Conservation (phyloP, 805 yeast genomes). For the Lipomyces oligophaga region DNA sequence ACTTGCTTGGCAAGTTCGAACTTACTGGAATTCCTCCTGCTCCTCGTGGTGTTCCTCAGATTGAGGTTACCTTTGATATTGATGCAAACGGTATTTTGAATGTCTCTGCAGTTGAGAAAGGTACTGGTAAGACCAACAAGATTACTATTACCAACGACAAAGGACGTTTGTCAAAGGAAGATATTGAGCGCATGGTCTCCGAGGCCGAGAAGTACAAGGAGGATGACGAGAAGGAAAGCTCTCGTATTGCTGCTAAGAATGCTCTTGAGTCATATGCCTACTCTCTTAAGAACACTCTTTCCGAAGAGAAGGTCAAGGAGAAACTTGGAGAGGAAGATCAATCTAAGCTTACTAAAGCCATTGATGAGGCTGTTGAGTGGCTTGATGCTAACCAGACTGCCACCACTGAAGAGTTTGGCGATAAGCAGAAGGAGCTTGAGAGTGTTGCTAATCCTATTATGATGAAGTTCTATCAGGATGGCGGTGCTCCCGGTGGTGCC, state of each 20-base stretch:
- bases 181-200: constrained; percentile 94
- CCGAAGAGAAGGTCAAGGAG: constrained; percentile 73
- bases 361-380: constrained; percentile 85
- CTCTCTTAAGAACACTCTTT: constrained; percentile 79
- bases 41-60: constrained; percentile 98
- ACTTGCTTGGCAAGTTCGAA: constrained; percentile 94
- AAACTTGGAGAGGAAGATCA: constrained; percentile 66
- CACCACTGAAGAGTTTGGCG: constrained; percentile 84
- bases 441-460: constrained; percentile 92
- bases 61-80: constrained; percentile 94
- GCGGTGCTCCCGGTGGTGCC: constrained; percentile 72
- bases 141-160: constrained; percentile 97
- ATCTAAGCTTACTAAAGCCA: constrained; percentile 68
- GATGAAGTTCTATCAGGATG: constrained; percentile 91
- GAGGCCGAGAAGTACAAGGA: constrained; percentile 98
- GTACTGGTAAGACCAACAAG: constrained; percentile 96
- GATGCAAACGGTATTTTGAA: constrained; percentile 97
- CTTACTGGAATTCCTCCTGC: constrained; percentile 96
- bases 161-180: constrained; percentile 97
- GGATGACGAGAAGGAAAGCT: constrained; percentile 92
- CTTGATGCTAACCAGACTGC: constrained; percentile 92
- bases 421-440: constrained; percentile 94
- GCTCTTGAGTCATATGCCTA: constrained; percentile 93
- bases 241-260: constrained; percentile 90
- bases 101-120: constrained; percentile 95